phyloP scores from a whole-genome alignment of 495 filamentous ascomycete genomes.

The Pyrenopolyporus hunteri region DNA sequence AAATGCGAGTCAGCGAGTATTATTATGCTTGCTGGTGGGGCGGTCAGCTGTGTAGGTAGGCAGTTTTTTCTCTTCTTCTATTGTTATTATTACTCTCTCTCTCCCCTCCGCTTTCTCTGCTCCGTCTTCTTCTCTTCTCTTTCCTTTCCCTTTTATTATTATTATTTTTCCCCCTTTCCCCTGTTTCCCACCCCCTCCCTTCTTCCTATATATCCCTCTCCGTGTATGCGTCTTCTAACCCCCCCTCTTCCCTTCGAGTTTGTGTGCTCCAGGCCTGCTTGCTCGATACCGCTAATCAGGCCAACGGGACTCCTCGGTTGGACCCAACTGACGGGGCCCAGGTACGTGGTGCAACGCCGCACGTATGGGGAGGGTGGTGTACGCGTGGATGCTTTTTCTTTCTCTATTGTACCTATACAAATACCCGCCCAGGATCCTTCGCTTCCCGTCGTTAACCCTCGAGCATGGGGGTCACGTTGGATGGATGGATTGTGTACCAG shows the following conservation, averaged over 20 bases:
- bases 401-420: conserved; percentile 37
- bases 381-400: conserved; percentile 32
- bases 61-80: no score
- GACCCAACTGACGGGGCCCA: conserved; percentile 30
- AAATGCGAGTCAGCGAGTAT: conserved; percentile 29
- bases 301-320: conserved; percentile 24
- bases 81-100: neutral
- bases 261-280: conserved; percentile 36
- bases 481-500: conserved; percentile 41
- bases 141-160: neutral
- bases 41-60: conserved; percentile 25
- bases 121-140: neutral
- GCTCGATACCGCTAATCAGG: conserved; percentile 33
- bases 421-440: conserved; percentile 26
- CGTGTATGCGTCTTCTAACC: neutral
- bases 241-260: conserved; percentile 25
- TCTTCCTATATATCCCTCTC: neutral
- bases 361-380: conserved; percentile 25
- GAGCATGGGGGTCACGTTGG: conserved; percentile 40
- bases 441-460: conserved; percentile 30
- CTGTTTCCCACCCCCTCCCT: neutral
- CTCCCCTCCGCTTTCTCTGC: neutral
- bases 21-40: conserved; percentile 34
- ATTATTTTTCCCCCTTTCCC: neutral
- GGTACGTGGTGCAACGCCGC: conserved; percentile 32